A percentile compares a stretch with the other conserved stretches of the same genome.
These are phyloP conservation scores for Pleurotus giganteus DNA, from an alignment of 768 basidiomycete genomes.

Conservation along the genomic window DNA sequence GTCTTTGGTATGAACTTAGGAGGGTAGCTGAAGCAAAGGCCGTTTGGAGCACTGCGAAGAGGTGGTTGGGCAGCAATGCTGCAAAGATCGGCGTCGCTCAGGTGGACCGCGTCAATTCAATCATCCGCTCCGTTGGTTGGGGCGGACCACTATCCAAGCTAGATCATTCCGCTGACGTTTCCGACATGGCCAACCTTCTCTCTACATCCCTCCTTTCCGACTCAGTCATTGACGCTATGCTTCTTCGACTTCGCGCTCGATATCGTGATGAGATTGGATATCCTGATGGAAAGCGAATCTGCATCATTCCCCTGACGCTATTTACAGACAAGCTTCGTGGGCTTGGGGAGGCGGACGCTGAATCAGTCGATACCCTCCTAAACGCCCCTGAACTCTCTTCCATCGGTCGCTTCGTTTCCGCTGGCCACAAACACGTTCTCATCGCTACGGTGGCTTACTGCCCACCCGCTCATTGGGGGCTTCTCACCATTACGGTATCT, in stretches of 20 bases:
- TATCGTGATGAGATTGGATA: not conserved
- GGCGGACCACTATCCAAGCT: not conserved
- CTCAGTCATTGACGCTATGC: not conserved
- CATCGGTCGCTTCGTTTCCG: not conserved
- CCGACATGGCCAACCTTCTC: not conserved
- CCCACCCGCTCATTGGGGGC: not conserved
- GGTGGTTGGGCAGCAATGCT: not conserved
- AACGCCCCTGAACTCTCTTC: not conserved
- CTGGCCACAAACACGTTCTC: not conserved
- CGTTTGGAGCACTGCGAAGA: not conserved
- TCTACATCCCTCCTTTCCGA: not conserved
- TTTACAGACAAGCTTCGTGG: not conserved
- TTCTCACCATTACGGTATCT: not conserved
- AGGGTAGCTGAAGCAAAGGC: not conserved
- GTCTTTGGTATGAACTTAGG: not conserved
- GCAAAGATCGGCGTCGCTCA: not conserved
- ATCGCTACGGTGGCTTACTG: not conserved
- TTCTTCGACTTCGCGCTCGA: not conserved
- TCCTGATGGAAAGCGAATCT: not conserved
- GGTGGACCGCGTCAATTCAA: not conserved
- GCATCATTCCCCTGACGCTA: not conserved
- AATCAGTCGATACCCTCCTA: not conserved
- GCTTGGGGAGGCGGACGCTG: not conserved
- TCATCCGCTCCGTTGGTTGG: not conserved
- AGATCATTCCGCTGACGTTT: not conserved